Evolutionary conservation across 331 rosid genomes (phyloP).

Genomic region (Ulmus americana): DNA sequence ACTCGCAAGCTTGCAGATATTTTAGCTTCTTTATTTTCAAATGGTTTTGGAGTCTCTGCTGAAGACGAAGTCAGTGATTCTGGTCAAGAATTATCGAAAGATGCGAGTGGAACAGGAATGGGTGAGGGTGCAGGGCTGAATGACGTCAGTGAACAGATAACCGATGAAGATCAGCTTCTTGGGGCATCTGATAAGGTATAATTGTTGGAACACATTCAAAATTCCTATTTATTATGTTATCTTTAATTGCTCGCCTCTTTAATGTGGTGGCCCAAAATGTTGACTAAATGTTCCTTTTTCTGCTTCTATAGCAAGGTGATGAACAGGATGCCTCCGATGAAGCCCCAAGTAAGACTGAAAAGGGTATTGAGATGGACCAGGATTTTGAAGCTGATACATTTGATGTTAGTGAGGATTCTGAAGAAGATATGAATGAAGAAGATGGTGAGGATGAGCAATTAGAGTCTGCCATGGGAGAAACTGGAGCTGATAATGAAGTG

Average conservation of each 20-base stretch:
- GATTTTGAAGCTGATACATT: constrained; percentile 63
- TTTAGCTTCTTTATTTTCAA: constrained; percentile 54
- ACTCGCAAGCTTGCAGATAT: constrained; percentile 59
- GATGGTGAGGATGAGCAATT: constrained; percentile 50
- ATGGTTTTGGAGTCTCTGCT: constrained; percentile 57
- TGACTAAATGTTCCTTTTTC: not conserved
- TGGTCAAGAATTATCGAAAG: constrained; percentile 37
- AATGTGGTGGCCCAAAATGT: not conserved
- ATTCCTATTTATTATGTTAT: not conserved
- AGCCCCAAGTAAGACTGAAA: constrained; percentile 47
- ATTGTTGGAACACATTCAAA: not conserved
- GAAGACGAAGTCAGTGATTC: constrained; percentile 54
- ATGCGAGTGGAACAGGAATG: constrained; percentile 78
- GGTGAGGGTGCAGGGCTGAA: constrained; percentile 79
- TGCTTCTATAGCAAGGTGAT: constrained; percentile 41
- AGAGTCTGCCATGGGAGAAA: constrained; percentile 65
- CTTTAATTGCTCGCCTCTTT: not conserved
- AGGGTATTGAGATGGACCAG: constrained; percentile 81
- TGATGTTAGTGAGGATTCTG: constrained; percentile 74
- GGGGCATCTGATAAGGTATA: constrained; percentile 64
- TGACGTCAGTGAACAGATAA: constrained; percentile 88
- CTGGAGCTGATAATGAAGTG: constrained; percentile 55
- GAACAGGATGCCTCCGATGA: constrained; percentile 51
- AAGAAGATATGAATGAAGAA: constrained; percentile 50
- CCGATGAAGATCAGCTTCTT: constrained; percentile 82